phyloP scores from a whole-genome alignment of 2,329 filamentous ascomycete genomes.

The Aphanoascus verrucosus region DNA sequence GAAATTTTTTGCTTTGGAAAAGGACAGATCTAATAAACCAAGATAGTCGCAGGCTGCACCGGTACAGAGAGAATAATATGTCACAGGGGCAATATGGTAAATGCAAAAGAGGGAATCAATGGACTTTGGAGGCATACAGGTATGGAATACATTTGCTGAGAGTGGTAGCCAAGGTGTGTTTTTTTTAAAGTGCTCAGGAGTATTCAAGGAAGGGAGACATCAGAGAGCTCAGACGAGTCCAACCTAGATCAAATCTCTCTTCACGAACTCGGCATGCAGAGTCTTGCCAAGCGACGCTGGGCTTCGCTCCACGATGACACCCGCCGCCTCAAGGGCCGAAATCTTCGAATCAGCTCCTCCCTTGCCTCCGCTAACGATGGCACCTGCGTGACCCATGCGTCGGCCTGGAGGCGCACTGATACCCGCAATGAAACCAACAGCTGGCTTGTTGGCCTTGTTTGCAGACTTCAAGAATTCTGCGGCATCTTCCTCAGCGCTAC shows the following conservation, averaged over 20 bases:
- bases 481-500: slow-evolving; percentile 92
- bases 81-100: slow-evolving; percentile 1
- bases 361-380: slow-evolving; percentile 95
- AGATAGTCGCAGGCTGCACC: not conserved
- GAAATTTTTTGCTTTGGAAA: not conserved
- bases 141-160: slow-evolving; percentile 5
- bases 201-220: not conserved
- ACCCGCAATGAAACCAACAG: slow-evolving; percentile 95
- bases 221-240: not conserved
- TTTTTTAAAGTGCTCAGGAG: not conserved
- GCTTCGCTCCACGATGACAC: slow-evolving; percentile 91
- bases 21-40: slow-evolving; percentile 5
- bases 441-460: slow-evolving; percentile 91
- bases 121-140: not conserved
- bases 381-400: slow-evolving; percentile 97
- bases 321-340: slow-evolving; percentile 78
- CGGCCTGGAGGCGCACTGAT: slow-evolving; percentile 93
- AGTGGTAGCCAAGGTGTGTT: not conserved
- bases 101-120: not conserved
- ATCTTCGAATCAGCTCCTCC: slow-evolving; percentile 98
- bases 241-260: slow-evolving; percentile 72
- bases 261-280: slow-evolving; percentile 89
- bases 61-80: slow-evolving; percentile 4
- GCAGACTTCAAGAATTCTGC: slow-evolving; percentile 88
- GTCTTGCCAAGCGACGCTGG: slow-evolving; percentile 88